phyloP scores from a whole-genome alignment of 495 filamentous ascomycete species.

The Penicillium lagena region DNA sequence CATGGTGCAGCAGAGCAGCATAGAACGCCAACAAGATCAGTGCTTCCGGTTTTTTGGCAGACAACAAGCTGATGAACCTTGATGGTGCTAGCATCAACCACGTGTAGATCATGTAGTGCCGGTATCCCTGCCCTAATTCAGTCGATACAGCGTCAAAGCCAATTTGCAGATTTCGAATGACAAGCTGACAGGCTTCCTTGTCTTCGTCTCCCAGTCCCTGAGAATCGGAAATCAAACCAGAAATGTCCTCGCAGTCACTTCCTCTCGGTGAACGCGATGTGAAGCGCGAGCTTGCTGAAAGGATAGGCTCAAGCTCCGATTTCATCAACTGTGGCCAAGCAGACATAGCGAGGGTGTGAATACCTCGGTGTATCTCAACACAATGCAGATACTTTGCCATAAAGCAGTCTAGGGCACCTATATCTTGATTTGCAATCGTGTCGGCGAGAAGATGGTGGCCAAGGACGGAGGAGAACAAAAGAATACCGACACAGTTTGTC shows the following conservation, averaged over 20 bases:
- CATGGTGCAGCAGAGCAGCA: constrained; percentile 25
- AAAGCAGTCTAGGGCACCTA: constrained; percentile 11
- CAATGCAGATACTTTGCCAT: constrained; percentile 27
- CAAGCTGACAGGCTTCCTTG: constrained; percentile 16
- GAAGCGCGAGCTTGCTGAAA: constrained; percentile 15
- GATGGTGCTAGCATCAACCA: constrained; percentile 24
- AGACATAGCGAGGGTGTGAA: constrained; percentile 19
- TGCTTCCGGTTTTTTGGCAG: constrained; percentile 22
- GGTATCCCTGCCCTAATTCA: constrained; percentile 5
- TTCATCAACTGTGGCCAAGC: constrained; percentile 16
- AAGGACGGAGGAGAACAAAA: no score
- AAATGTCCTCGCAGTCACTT: no score
- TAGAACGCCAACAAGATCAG: constrained; percentile 37
- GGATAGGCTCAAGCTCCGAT: constrained; percentile 10
- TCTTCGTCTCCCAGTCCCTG: constrained; percentile 7
- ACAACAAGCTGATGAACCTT: constrained; percentile 20
- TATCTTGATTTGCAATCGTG: no score
- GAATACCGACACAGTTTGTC: no score
- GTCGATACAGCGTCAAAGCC: constrained; percentile 11
- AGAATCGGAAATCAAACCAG: no score
- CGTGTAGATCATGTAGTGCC: constrained; percentile 21
- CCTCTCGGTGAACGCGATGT: background rate
- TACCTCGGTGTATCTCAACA: constrained; percentile 30
- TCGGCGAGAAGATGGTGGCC: no score
- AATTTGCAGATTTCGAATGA: constrained; percentile 15